Evolutionary conservation across 805 yeast species (phyloP), one percentile per base, ranked within the genome.

Genomic region (Wickerhamomyces chaumierensis): DNA sequence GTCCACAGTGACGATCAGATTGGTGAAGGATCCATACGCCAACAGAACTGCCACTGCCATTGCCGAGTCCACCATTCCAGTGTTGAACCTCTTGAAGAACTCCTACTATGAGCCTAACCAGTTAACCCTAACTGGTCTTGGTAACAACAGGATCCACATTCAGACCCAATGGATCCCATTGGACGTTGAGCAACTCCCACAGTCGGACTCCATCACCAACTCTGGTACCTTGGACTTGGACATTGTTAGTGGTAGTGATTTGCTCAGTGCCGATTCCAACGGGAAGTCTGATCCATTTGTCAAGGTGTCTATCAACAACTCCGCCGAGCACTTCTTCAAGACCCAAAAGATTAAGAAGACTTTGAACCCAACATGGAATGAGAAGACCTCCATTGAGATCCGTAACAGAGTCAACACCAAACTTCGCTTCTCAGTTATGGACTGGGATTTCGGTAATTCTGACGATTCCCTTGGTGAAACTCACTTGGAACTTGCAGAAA

Each of bases 261-360:
- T 92, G 42, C 75, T 81, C 31, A 71, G 95, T 13, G 94, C 88
- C n/a, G 99, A 92, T 61, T 66, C 83, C 23, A 81, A 80, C 49
- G 97, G 97, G 37, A 81, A 82, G 56, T 85, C 96, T 3, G 99
- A 92, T 61, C 99, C 99, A 39, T 90, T 78, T 57, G 69, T 77
- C 42, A 73, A 77, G 51, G 69, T 86, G 45, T 77, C 68, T 52
- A 54, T 85, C 50, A 78, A 88, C 60, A 79, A 79, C 32, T 66
- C 65, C 14, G 69, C 69, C 39, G 73, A 73, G 23, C 56, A 62
- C 27, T 66, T 82, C 42, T 77, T 64, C 66, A 86, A 85, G 65
- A 73, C 95, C 29, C 80, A 84, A 61, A 79, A 79, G 21, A 66
- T 74, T 43, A 92, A 88, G 70, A 87, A 81, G 69, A 86, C 96